phyloP scores from a whole-genome alignment of 192 early-diverging fungal genomes.

The Mortierella hygrophila region DNA sequence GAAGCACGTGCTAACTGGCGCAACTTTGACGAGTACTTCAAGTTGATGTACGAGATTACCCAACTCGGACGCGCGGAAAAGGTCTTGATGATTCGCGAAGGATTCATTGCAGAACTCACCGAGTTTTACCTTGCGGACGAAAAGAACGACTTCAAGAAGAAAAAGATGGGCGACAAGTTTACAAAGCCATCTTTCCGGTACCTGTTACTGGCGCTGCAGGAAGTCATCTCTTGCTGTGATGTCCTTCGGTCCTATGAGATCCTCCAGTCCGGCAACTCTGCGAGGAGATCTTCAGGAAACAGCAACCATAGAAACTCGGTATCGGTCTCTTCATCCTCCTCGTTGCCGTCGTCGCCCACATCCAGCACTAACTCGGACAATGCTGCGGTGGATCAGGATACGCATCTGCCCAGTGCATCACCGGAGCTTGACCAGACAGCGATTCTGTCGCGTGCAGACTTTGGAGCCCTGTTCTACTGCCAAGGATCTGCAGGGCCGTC shows the following conservation, averaged over 20 bases:
- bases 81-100: slow-evolving; percentile 44
- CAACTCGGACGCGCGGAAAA: slow-evolving; percentile 51
- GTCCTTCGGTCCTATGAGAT: slow-evolving; percentile 26
- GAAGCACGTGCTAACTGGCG: slow-evolving; percentile 57
- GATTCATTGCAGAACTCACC: slow-evolving; percentile 49
- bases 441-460: slow-evolving; percentile 26
- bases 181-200: slow-evolving; percentile 58
- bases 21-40: slow-evolving; percentile 63
- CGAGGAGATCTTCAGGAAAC: background rate
- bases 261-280: background rate
- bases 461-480: slow-evolving; percentile 24
- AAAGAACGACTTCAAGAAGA: slow-evolving; percentile 41
- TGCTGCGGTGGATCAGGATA: slow-evolving; percentile 6
- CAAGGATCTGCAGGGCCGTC: background rate
- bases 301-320: slow-evolving; percentile 11
- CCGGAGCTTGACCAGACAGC: slow-evolving; percentile 3
- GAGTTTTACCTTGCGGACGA: slow-evolving; percentile 58
- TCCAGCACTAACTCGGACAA: slow-evolving; percentile 40
- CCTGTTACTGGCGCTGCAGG: slow-evolving; percentile 48
- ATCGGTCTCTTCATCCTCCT: slow-evolving; percentile 9
- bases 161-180: slow-evolving; percentile 65
- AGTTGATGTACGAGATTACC: slow-evolving; percentile 54
- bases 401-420: slow-evolving; percentile 3
- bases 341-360: slow-evolving; percentile 20
- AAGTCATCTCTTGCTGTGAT: slow-evolving; percentile 46